Conservation (phyloP, 2,329 filamentous ascomycete genomes). For the Lomentospora prolificans region DNA sequence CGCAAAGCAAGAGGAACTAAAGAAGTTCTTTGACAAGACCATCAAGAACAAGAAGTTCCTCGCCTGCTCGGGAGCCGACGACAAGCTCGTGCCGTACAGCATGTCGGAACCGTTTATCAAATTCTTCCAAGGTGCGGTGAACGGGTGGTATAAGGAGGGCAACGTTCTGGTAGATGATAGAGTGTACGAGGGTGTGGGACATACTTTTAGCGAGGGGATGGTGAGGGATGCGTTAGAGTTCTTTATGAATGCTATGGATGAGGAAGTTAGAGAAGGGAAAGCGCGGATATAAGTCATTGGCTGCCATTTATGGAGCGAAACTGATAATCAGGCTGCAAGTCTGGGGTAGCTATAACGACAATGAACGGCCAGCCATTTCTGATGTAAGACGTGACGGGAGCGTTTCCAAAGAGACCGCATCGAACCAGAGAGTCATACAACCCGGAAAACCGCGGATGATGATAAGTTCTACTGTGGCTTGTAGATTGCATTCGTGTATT, state of each 20-base stretch:
- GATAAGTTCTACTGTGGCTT: no score
- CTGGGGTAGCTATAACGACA: no score
- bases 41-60: slow-evolving; percentile 55
- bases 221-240: slow-evolving; percentile 55
- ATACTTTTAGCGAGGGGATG: slow-evolving; percentile 62
- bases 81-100: slow-evolving; percentile 63
- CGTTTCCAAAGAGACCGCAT: no score
- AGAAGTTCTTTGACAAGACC: slow-evolving; percentile 33
- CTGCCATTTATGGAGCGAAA: no score
- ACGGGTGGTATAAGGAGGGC: slow-evolving; percentile 44
- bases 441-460: no score
- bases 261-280: slow-evolving; percentile 16
- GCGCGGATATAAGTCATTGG: background rate
- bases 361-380: no score
- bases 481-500: no score
- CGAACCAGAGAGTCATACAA: no score
- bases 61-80: slow-evolving; percentile 53
- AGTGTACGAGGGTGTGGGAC: slow-evolving; percentile 58
- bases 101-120: slow-evolving; percentile 50
- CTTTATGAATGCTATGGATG: slow-evolving; percentile 38
- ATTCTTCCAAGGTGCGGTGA: slow-evolving; percentile 46
- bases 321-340: no score
- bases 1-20: slow-evolving; percentile 32
- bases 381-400: no score
- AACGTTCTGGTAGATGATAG: slow-evolving; percentile 52